Conservation (phyloP, 768 basidiomycete genomes). For the Serpula lacrymans region DNA sequence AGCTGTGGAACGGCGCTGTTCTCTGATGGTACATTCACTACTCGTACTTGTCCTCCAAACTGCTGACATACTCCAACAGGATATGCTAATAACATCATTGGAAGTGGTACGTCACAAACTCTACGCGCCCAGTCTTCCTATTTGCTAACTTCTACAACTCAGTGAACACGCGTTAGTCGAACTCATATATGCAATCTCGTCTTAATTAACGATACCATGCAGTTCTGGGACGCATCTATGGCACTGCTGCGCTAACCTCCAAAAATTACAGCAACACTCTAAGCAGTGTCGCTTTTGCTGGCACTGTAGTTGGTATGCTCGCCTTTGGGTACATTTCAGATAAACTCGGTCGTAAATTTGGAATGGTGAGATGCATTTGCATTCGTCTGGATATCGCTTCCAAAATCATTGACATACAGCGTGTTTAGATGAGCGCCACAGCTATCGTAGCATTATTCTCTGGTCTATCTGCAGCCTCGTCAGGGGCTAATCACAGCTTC, state of each 20-base stretch:
- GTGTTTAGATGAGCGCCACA: slow-evolving; percentile 68
- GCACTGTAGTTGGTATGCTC: slow-evolving; percentile 85
- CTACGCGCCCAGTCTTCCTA: slow-evolving; percentile 1
- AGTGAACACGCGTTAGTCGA: slow-evolving; percentile 66
- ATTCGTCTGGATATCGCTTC: neutral
- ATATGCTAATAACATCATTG: slow-evolving; percentile 80
- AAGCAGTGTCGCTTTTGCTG: slow-evolving; percentile 74
- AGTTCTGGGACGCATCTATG: slow-evolving; percentile 76
- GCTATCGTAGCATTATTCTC: slow-evolving; percentile 85
- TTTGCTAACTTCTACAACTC: slow-evolving; percentile 4
- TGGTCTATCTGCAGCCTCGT: slow-evolving; percentile 75
- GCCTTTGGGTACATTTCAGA: slow-evolving; percentile 81
- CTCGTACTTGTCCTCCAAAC: neutral
- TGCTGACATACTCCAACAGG: slow-evolving; percentile 38
- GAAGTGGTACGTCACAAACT: slow-evolving; percentile 52
- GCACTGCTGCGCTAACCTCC: slow-evolving; percentile 42
- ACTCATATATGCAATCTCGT: neutral
- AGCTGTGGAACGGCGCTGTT: slow-evolving; percentile 88
- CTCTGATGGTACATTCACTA: slow-evolving; percentile 60
- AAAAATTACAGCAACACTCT: slow-evolving; percentile 63
- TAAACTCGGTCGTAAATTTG: slow-evolving; percentile 82
- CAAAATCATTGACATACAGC: neutral
- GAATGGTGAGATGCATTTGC: slow-evolving; percentile 62
- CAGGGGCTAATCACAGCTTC: slow-evolving; percentile 72
- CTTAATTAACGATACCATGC: slow-evolving; percentile 13